phyloP scores from a whole-genome alignment of 305 asterid genomes.

The Fraxinus dipetala region DNA sequence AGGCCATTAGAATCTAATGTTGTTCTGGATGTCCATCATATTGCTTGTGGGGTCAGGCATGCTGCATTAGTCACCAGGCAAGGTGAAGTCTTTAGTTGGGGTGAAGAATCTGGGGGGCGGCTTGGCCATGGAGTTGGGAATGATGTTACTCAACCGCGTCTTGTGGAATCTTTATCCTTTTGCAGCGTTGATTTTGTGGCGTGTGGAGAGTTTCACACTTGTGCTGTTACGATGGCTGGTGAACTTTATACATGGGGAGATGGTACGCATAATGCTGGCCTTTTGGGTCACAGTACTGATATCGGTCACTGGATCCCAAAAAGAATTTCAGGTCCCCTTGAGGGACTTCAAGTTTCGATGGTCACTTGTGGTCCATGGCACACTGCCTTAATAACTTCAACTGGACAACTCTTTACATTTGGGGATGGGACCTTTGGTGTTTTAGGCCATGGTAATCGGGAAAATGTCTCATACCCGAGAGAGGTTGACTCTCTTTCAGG shows the following conservation, averaged over 20 bases:
- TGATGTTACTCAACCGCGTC: constrained; percentile 65
- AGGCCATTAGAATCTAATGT: constrained; percentile 73
- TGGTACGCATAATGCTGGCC: constrained; percentile 87
- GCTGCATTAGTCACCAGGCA: constrained; percentile 86
- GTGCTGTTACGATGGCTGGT: constrained; percentile 86
- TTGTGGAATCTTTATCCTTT: constrained; percentile 70
- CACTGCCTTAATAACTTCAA: constrained; percentile 77
- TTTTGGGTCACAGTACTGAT: constrained; percentile 79
- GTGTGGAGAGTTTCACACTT: constrained; percentile 96
- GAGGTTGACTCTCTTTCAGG: constrained; percentile 84
- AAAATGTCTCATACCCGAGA: constrained; percentile 56
- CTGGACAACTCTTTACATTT: constrained; percentile 83
- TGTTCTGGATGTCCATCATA: constrained; percentile 79
- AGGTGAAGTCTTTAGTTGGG: constrained; percentile 96
- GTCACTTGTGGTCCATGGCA: constrained; percentile 99
- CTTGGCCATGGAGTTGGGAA: constrained; percentile 91
- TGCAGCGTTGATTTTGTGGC: constrained; percentile 73
- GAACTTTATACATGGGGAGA: constrained; percentile 99
- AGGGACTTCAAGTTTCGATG: constrained; percentile 73
- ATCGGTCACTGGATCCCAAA: constrained; percentile 96
- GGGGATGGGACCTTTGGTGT: constrained; percentile 97
- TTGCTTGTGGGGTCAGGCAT: constrained; percentile 90
- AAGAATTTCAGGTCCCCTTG: constrained; percentile 87
- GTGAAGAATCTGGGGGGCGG: constrained; percentile 96
- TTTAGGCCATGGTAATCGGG: constrained; percentile 88